Evolutionary conservation across 768 basidiomycete genomes (phyloP).

Genomic region (Suillus placidus): DNA sequence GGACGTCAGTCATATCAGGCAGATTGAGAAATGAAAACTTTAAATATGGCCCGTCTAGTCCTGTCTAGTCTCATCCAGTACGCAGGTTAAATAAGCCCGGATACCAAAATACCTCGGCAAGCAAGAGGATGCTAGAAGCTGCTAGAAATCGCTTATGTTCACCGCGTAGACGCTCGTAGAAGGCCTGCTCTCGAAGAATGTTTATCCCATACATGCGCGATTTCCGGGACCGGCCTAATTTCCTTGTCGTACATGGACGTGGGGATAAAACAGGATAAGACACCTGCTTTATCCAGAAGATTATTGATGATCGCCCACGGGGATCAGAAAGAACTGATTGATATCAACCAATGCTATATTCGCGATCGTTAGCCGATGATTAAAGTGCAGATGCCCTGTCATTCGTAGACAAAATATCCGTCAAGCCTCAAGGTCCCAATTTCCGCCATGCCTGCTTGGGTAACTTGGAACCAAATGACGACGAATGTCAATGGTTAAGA

Average conservation of each 20-base stretch:
- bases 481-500: constrained; percentile 22
- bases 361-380: constrained; percentile 45
- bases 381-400: constrained; percentile 46
- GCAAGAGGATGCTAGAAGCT: neutral
- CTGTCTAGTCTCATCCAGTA: neutral
- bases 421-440: constrained; percentile 41
- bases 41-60: neutral
- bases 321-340: neutral
- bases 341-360: constrained; percentile 53
- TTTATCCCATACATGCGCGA: neutral
- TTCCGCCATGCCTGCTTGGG: constrained; percentile 50
- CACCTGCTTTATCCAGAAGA: neutral
- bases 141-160: neutral
- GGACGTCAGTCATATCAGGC: neutral
- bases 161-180: neutral
- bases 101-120: neutral
- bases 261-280: neutral
- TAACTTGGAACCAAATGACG: constrained; percentile 56
- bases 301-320: neutral
- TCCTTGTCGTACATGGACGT: neutral
- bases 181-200: neutral
- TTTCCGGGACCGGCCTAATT: neutral
- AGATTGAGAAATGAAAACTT: neutral
- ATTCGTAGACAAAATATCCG: constrained; percentile 40
- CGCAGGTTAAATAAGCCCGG: neutral